Base-by-base conservation (phyloP, 148 eudicot genomes). In the Tetragonia tetragonoides region DNA sequence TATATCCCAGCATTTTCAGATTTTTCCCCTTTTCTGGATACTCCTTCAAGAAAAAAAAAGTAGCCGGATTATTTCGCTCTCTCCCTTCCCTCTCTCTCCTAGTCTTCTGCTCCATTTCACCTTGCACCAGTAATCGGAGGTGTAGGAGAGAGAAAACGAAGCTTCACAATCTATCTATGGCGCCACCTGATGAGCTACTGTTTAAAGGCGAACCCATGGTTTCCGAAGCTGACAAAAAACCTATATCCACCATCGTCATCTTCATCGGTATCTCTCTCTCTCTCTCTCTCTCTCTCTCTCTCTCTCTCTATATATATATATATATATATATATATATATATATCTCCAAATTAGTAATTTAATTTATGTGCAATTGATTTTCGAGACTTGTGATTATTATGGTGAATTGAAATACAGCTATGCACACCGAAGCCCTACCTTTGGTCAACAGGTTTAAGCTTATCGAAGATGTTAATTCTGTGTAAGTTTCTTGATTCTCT, bases 361-460 rank as follows among this genome's bases (percentile, higher is more conserved):
- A 21, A 7, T 60, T 46, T 10, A 17, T 11, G 12, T 40, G 51
- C 28, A 34, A 72, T 70, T 70, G 70, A 61, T 65, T 56, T 68
- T 56, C 12, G 23, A 44, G 64, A 7, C 10, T 57, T 17, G 5
- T 73, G 59, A 41, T 69, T 81, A 24, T 77, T 66, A 11, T 49
- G 53, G 53, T 49, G 53, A 49, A 46, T 64, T 61, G 16, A 54
- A 66, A 61, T 68, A 34, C 86, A 90, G 93, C 93, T 80, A 90
- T 90, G 91, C 93, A 85, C 72, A 81, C 90, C 38, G 93, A 90
- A 83, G 91, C 93, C 39, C 76, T 77, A 16, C 88, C 90, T 63
- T 69, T 90, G 47, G 91, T 90, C 5, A 81, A 79, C 60, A 77
- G 83, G 83, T 90, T 90, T 74, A 75, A 88, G 77, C 91, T 90